A percentile compares a stretch with the other conserved stretches of the same genome.
Evolutionary conservation across 1,139 yeast genomes (phyloP).

Genomic region (Suhomyces chickasaworum): DNA sequence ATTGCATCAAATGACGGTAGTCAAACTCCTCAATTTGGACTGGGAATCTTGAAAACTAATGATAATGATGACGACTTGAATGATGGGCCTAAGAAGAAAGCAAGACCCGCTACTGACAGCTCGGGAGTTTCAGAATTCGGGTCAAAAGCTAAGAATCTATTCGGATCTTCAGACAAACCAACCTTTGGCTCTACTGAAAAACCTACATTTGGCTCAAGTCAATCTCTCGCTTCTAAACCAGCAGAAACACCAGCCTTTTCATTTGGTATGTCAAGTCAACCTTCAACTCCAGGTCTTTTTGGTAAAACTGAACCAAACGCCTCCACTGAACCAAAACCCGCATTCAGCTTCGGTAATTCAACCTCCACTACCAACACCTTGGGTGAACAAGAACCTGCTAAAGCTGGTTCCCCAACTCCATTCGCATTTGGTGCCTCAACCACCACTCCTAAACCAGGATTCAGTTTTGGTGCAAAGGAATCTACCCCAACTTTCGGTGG

Average conservation of each 20-base stretch:
- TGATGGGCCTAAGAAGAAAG: conserved; percentile 1
- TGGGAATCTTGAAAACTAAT: neutral
- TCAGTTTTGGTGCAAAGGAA: conserved; percentile 3
- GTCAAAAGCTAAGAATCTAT: neutral
- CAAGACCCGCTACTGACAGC: neutral
- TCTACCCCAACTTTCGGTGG: conserved; percentile 17
- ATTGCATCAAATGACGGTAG: neutral
- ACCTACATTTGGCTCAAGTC: neutral
- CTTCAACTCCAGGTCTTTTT: conserved; percentile 11
- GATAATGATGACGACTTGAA: neutral
- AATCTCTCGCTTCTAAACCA: neutral
- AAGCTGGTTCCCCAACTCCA: conserved; percentile 5
- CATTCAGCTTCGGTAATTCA: conserved; percentile 7
- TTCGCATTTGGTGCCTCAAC: conserved; percentile 16
- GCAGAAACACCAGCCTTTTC: conserved; percentile 5
- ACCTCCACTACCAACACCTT: neutral
- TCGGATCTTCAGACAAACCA: conserved; percentile 1
- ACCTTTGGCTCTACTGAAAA: neutral
- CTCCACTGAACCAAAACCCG: conserved; percentile 5
- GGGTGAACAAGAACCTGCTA: neutral
- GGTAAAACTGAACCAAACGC: conserved; percentile 3
- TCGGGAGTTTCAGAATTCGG: neutral
- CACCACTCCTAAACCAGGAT: conserved; percentile 7
- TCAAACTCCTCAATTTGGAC: neutral
- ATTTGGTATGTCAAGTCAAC: conserved; percentile 17